Percentiles rank a stretch among this genome's conserved stretches.
Conservation (phyloP, 345 rosid species). For the Adansonia digitata region DNA sequence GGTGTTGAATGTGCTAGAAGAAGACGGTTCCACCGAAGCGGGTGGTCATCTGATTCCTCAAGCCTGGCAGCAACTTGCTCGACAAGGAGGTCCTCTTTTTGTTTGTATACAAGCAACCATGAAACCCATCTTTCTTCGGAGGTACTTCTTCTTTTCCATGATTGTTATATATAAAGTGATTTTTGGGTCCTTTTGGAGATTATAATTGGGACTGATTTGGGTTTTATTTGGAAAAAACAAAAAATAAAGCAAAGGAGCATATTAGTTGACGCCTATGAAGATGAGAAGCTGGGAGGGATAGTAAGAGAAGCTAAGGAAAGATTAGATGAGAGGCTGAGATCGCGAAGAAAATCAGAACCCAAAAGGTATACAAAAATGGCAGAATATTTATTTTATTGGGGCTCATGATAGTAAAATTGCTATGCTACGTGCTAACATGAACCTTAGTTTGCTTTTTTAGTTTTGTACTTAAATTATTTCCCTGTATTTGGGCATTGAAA, state of each 20-base stretch:
- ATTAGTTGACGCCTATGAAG: slow-evolving; percentile 25
- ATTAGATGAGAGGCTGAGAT: slow-evolving; percentile 55
- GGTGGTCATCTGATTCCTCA: slow-evolving; percentile 37
- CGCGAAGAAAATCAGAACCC: slow-evolving; percentile 32
- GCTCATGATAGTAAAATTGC: slow-evolving; percentile 5
- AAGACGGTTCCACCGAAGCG: slow-evolving; percentile 59
- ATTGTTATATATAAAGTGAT: not conserved
- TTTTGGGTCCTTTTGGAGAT: not conserved
- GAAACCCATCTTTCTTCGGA: slow-evolving; percentile 34
- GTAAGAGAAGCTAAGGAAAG: slow-evolving; percentile 87
- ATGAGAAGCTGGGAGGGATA: slow-evolving; percentile 53
- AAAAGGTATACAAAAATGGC: slow-evolving; percentile 24
- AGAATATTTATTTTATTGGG: not conserved
- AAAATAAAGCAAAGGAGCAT: slow-evolving; percentile 31
- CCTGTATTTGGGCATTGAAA: not conserved
- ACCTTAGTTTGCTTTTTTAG: not conserved
- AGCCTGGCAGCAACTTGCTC: slow-evolving; percentile 22
- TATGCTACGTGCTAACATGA: not conserved
- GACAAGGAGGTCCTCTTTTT: slow-evolving; percentile 52
- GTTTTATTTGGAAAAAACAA: not conserved
- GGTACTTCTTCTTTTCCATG: slow-evolving; percentile 18
- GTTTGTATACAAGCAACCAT: slow-evolving; percentile 49
- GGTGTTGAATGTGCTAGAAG: slow-evolving; percentile 84
- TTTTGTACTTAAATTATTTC: not conserved
- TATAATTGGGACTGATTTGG: slow-evolving; percentile 7